Evolutionary conservation across 768 basidiomycete genomes (phyloP).

Genomic region (Suillus placidus): DNA sequence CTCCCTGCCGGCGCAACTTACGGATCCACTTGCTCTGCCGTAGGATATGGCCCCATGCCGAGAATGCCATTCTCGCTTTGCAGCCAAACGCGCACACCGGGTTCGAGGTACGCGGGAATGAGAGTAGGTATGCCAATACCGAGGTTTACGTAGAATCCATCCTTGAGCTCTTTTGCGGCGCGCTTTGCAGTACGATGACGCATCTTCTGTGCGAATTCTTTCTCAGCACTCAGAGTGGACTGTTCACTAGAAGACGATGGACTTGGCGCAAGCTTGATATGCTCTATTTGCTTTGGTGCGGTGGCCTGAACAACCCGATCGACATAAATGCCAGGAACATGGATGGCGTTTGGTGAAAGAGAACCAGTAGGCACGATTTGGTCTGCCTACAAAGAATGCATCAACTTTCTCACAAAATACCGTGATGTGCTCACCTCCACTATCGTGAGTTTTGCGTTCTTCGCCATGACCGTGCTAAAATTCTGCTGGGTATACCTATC

Average conservation of each 20-base stretch:
- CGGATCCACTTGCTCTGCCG: conserved; percentile 78
- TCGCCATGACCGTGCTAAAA: conserved; percentile 87
- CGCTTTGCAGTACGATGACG: conserved; percentile 81
- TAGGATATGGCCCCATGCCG: conserved; percentile 91
- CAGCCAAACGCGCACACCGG: conserved; percentile 81
- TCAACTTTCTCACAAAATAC: conserved; percentile 13
- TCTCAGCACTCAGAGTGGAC: conserved; percentile 45
- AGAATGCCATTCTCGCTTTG: conserved; percentile 92
- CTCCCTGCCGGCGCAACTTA: conserved; percentile 41
- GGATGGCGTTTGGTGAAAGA: conserved; percentile 80
- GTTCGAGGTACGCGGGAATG: conserved; percentile 76
- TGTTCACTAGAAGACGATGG: conserved; percentile 32
- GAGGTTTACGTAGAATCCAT: conserved; percentile 87
- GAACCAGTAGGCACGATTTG: conserved; percentile 84
- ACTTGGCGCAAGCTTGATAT: conserved; percentile 63
- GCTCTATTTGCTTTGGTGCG: conserved; percentile 77
- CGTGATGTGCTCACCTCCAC: conserved; percentile 61
- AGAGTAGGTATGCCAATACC: conserved; percentile 93
- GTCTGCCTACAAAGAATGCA: conserved; percentile 62
- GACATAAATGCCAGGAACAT: conserved; percentile 84
- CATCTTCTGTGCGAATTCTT: conserved; percentile 53
- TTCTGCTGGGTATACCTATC: conserved; percentile 84
- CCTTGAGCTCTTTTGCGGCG: conserved; percentile 86
- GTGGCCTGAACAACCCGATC: conserved; percentile 85
- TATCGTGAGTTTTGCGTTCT: conserved; percentile 86